Percentiles rank a stretch among this genome's conserved stretches.
Evolutionary conservation across 371 early-diverging fungal species (phyloP).

Genomic region (Mucor irregularis): DNA sequence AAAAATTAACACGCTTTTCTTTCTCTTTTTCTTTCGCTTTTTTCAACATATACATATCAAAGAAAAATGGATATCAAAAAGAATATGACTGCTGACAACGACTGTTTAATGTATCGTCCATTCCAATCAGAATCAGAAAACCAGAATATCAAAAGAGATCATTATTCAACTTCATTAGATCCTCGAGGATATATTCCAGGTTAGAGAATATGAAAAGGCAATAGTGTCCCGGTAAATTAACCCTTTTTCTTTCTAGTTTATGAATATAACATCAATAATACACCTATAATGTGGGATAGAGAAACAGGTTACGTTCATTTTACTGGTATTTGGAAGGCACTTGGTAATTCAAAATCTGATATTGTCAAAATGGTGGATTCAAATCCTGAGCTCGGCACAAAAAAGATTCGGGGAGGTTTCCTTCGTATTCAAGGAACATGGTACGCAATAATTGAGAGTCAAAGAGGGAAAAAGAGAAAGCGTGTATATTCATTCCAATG

Average conservation of each 20-base stretch:
- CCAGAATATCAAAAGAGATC: constrained; percentile 5
- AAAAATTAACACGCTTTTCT: neutral
- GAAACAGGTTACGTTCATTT: constrained; percentile 70
- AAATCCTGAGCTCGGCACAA: constrained; percentile 61
- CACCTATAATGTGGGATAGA: constrained; percentile 76
- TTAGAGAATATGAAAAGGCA: constrained; percentile 18
- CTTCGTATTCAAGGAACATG: constrained; percentile 76
- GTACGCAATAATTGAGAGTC: constrained; percentile 20
- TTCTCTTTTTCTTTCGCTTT: neutral
- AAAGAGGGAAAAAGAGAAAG: neutral
- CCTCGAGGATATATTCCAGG: constrained; percentile 70
- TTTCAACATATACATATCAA: neutral
- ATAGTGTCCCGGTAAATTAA: neutral
- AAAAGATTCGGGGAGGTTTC: constrained; percentile 71
- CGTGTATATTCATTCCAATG: neutral
- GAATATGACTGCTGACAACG: constrained; percentile 2
- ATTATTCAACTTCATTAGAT: constrained; percentile 67
- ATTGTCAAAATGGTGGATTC: constrained; percentile 69
- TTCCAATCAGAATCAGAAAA: neutral
- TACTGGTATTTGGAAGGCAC: constrained; percentile 77
- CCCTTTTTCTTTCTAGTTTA: constrained; percentile 43
- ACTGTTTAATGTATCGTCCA: constrained; percentile 10
- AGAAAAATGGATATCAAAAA: constrained; percentile 3
- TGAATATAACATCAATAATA: constrained; percentile 61
- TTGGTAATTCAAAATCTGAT: constrained; percentile 69